Evolutionary conservation across 768 basidiomycete species (phyloP).

Genomic region (Podaxis carcinomalis): DNA sequence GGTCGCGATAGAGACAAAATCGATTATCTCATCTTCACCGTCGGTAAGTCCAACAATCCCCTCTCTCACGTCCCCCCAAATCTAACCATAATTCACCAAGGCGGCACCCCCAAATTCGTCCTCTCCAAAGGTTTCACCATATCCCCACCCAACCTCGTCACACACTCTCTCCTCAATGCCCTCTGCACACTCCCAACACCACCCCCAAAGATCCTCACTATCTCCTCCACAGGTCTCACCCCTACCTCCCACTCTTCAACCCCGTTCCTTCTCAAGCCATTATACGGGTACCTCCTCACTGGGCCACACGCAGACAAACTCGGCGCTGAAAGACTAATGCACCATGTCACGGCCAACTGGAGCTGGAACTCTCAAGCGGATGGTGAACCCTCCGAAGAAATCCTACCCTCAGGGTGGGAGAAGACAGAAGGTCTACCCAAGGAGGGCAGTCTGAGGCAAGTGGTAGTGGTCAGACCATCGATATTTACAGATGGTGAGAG

Average conservation of each 20-base stretch:
- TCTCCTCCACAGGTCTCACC: conserved; percentile 52
- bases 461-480: conserved; percentile 53
- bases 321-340: conserved; percentile 48
- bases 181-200: conserved; percentile 48
- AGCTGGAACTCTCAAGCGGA: conserved; percentile 36
- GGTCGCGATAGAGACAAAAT: conserved; percentile 30
- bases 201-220: conserved; percentile 46
- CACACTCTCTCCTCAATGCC: conserved; percentile 49
- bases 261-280: conserved; percentile 41
- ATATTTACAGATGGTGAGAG: conserved; percentile 56
- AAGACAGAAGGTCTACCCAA: conserved; percentile 35
- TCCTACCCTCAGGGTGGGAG: conserved; percentile 44
- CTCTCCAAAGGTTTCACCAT: conserved; percentile 45
- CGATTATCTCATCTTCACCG: conserved; percentile 56
- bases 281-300: conserved; percentile 44
- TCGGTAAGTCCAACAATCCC: conserved; percentile 31
- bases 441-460: conserved; percentile 37
- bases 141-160: conserved; percentile 53
- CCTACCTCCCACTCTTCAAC: conserved; percentile 37
- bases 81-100: conserved; percentile 22
- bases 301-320: conserved; percentile 58
- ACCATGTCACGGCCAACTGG: conserved; percentile 43
- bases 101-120: conserved; percentile 41
- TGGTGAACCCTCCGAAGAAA: conserved; percentile 35
- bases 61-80: not conserved